A percentile compares a stretch with the other conserved stretches of the same genome.
Conservation (phyloP, 2,329 filamentous ascomycete species). For the Ophiostoma sp. region DNA sequence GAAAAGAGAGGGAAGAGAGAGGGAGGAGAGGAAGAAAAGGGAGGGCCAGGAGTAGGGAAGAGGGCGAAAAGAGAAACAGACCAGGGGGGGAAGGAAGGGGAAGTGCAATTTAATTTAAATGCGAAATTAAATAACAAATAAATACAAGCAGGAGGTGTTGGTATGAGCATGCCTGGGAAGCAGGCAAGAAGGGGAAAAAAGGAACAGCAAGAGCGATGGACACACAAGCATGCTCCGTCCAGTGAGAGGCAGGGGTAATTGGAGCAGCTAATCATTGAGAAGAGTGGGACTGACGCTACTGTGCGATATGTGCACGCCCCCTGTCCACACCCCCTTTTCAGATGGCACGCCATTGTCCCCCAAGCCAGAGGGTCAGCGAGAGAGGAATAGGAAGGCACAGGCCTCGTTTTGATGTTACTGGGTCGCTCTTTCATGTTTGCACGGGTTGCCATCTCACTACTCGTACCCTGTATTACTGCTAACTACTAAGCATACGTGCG, state of each 20-base stretch:
- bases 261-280: conserved; percentile 16
- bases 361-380: too few relatives aligned
- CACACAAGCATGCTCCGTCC: conserved; percentile 15
- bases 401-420: too few relatives aligned
- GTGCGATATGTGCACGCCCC: conserved; percentile 20
- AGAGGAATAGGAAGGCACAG: too few relatives aligned
- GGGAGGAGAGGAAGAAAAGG: neutral
- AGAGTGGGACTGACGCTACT: conserved; percentile 20
- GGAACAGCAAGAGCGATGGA: conserved; percentile 17
- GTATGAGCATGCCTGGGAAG: conserved; percentile 19
- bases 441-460: too few relatives aligned
- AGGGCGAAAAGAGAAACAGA: conserved; percentile 13
- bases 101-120: conserved; percentile 3
- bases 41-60: neutral
- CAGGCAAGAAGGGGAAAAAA: conserved; percentile 17
- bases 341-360: too few relatives aligned
- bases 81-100: conserved; percentile 11
- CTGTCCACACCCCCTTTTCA: conserved; percentile 4
- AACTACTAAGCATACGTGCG: neutral
- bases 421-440: too few relatives aligned
- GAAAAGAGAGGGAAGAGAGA: conserved; percentile 15
- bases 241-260: conserved; percentile 22
- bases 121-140: neutral
- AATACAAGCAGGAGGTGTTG: conserved; percentile 9
- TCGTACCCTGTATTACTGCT: too few relatives aligned